These are phyloP conservation scores for Podila clonocystis DNA, from an alignment of 192 early-diverging fungal species.

Conservation along the genomic window DNA sequence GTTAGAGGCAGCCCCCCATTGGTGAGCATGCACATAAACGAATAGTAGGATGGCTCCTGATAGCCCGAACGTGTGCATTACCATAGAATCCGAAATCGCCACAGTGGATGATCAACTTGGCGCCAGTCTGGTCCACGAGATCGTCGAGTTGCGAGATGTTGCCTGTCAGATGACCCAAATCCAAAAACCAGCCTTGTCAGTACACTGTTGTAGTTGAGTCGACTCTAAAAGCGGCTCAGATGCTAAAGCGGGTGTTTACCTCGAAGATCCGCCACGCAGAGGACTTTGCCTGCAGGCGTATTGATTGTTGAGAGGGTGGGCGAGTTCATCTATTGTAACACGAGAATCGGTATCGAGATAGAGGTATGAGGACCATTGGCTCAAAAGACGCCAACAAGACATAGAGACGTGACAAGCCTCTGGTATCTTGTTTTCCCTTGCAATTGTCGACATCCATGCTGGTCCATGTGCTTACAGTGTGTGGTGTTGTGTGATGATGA, in stretches of 20 bases:
- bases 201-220: too few species aligned
- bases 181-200: neutral
- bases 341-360: neutral
- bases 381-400: neutral
- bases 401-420: neutral
- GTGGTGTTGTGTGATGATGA: neutral
- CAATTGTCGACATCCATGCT: too few species aligned
- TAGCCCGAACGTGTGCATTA: constrained; percentile 1
- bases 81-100: constrained; percentile 75
- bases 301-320: constrained; percentile 43
- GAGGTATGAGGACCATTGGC: neutral
- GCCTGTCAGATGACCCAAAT: constrained; percentile 39
- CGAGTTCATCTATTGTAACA: constrained; percentile 23
- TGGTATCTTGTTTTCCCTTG: too few species aligned
- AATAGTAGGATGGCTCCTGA: too few species aligned
- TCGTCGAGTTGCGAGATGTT: constrained; percentile 66
- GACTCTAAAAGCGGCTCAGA: too few species aligned
- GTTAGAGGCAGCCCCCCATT: too few species aligned
- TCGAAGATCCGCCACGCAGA: constrained; percentile 63
- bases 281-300: constrained; percentile 56
- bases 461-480: too few species aligned
- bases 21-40: too few species aligned
- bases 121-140: constrained; percentile 63
- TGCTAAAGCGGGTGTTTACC: constrained; percentile 20
- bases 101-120: constrained; percentile 64